A percentile compares a stretch with the other conserved stretches of the same genome.
Conservation (phyloP, 768 basidiomycete genomes). For the Harrya chromipes region DNA sequence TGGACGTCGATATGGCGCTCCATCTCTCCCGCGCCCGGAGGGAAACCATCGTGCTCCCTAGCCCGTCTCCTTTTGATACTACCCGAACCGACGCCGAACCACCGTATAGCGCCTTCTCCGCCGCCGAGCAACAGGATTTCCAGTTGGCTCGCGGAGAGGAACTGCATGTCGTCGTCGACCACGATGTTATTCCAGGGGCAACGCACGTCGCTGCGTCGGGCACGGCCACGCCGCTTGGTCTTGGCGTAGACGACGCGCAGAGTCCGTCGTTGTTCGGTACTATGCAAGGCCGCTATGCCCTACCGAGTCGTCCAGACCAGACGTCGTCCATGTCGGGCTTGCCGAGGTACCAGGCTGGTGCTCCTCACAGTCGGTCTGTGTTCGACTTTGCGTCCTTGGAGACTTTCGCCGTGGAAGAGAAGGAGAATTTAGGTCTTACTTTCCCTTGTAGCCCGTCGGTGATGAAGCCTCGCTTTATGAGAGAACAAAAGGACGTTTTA, state of each 20-base stretch:
- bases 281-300: conserved; percentile 13
- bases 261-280: conserved; percentile 47
- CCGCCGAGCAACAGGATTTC: conserved; percentile 48
- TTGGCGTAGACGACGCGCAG: conserved; percentile 41
- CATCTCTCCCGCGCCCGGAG: conserved; percentile 71
- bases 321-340: conserved; percentile 42
- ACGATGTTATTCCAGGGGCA: conserved; percentile 3
- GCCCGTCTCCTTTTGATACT: conserved; percentile 30
- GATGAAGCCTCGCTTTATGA: conserved; percentile 13
- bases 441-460: conserved; percentile 35
- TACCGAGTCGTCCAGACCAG: conserved; percentile 29
- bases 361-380: conserved; percentile 39
- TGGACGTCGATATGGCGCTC: conserved; percentile 93
- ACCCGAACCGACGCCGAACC: conserved; percentile 31
- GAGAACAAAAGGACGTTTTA: conserved; percentile 8
- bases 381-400: conserved; percentile 82
- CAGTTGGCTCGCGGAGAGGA: conserved; percentile 37
- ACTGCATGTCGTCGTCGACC: conserved; percentile 10
- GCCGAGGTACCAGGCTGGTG: conserved; percentile 68
- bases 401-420: conserved; percentile 69
- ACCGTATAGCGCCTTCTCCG: conserved; percentile 43
- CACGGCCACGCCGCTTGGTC: conserved; percentile 25
- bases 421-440: conserved; percentile 56
- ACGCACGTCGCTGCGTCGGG: conserved; percentile 1
- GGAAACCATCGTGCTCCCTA: conserved; percentile 47